Base-by-base conservation (phyloP, 2,329 filamentous ascomycete genomes). In the Lojkania enalia region DNA sequence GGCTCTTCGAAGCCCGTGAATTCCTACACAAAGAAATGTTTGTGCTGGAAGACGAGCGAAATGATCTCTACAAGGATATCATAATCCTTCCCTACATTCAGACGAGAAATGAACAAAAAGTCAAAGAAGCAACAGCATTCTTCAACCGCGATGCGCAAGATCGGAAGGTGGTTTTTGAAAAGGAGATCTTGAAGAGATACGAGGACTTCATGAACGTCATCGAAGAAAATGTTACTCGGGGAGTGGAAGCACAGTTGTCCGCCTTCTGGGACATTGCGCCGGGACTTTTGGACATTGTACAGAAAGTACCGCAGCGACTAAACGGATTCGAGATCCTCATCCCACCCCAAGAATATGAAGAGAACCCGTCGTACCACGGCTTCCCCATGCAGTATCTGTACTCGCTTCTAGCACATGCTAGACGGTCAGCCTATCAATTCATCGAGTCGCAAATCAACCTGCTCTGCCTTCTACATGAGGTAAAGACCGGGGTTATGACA, bases 181-280 rank as follows among this genome's bases (percentile, higher is more conserved):
- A 82, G 41, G 87, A 90, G 54, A 82, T 85, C 0, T 74, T 91
- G 21, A 79, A 82, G 52, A 84, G 94, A 11, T 84, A 86, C 15
- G 82, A 88, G 55, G 84, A 86, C 16, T 91, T 97, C 64, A 79
- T 88, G 55, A 78, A 80, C 35, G 82, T 94, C 5, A 83, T 96
- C 20, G 90, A 96, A 65, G 80, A 85, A 57, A 94, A 94, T 43
- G 91, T 96, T 16, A 84, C 85, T 15, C 84, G 88, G 7, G 94
- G 92, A 13, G 90, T 97, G 9, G 90, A 96, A 66, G 82, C 90
- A 43, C 94, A 97, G 71, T 80, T 96, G 2, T 91, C 87, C 7
- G 91, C 92, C 0, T 99, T 97, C 68, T 99, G 94, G 94, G 94
- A 99, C 64, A 95, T 97, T 60, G 92, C 91, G 1, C 94, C 94